phyloP scores from a whole-genome alignment of 192 early-diverging fungal species.

The Globomyces pollinis-pini region DNA sequence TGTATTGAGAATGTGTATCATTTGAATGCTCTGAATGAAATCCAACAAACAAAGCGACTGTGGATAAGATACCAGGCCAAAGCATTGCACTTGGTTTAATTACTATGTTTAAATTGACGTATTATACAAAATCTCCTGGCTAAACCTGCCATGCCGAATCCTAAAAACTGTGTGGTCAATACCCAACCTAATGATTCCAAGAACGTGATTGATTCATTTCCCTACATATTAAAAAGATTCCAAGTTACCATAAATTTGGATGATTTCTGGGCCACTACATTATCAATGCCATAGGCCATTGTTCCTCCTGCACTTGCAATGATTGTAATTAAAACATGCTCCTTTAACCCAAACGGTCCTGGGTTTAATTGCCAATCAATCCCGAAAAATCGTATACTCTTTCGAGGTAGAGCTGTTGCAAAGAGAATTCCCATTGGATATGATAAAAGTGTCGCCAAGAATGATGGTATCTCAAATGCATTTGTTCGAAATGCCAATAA shows the following conservation, averaged over 20 bases:
- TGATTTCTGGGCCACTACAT: constrained; percentile 22
- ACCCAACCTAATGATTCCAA: constrained; percentile 30
- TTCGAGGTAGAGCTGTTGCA: constrained; percentile 56
- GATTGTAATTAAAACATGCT: constrained; percentile 78
- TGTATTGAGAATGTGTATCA: constrained; percentile 1
- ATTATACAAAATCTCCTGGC: constrained; percentile 64
- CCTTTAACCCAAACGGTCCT: constrained; percentile 84
- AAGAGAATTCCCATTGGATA: constrained; percentile 67
- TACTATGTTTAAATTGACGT: no score
- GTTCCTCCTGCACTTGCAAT: constrained; percentile 65
- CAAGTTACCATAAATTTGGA: neutral
- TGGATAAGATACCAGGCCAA: constrained; percentile 68
- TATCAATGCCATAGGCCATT: constrained; percentile 49
- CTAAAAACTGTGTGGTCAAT: constrained; percentile 61
- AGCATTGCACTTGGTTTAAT: constrained; percentile 79
- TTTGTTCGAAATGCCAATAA: constrained; percentile 67
- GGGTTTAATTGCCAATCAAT: constrained; percentile 54
- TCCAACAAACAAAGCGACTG: constrained; percentile 71
- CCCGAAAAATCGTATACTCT: constrained; percentile 21
- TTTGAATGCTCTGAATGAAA: constrained; percentile 44
- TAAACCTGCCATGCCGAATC: constrained; percentile 68
- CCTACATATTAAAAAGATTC: constrained; percentile 10
- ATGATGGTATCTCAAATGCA: constrained; percentile 56
- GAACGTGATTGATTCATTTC: constrained; percentile 14
- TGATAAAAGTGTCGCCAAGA: constrained; percentile 66